phyloP scores from a whole-genome alignment of 2,329 filamentous ascomycete species.

The Fusarium odoratissimum region DNA sequence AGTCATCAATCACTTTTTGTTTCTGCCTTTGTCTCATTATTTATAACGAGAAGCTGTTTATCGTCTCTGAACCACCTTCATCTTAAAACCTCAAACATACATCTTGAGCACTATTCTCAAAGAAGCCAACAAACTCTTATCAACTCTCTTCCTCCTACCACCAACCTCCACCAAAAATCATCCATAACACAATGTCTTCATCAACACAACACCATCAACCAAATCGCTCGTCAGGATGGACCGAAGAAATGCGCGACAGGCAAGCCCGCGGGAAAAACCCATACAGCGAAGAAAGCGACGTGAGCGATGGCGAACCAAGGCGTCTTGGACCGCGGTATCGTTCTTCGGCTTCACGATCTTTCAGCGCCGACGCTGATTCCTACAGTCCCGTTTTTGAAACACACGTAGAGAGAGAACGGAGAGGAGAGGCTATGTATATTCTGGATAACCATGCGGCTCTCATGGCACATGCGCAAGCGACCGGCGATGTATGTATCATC shows the following conservation, averaged over 20 bases:
- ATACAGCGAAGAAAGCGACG: slow-evolving; percentile 50
- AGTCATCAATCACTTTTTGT: not conserved
- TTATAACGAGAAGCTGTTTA: not conserved
- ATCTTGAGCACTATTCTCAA: not conserved
- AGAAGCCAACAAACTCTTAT: not conserved
- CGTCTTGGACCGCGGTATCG: slow-evolving; percentile 25
- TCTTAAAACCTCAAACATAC: not conserved
- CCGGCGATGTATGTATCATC: slow-evolving; percentile 61
- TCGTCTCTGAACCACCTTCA: not conserved
- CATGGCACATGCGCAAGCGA: slow-evolving; percentile 68
- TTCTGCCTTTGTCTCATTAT: not conserved
- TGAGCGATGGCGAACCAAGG: slow-evolving; percentile 37
- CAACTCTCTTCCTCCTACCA: not conserved
- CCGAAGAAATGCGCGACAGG: slow-evolving; percentile 64
- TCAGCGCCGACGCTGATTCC: not conserved
- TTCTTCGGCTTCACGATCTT: not conserved
- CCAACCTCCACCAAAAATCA: not conserved
- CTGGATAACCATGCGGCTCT: slow-evolving; percentile 68
- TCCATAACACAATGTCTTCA: slow-evolving; percentile 26
- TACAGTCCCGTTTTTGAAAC: slow-evolving; percentile 49
- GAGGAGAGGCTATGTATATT: slow-evolving; percentile 63
- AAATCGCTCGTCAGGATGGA: slow-evolving; percentile 52
- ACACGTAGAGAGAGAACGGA: slow-evolving; percentile 57
- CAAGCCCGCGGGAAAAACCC: slow-evolving; percentile 70
- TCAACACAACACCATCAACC: slow-evolving; percentile 51